Evolutionary conservation across 345 rosid species (phyloP), one percentile per base, ranked within the genome.

Genomic region (Citrus mangshanensis): DNA sequence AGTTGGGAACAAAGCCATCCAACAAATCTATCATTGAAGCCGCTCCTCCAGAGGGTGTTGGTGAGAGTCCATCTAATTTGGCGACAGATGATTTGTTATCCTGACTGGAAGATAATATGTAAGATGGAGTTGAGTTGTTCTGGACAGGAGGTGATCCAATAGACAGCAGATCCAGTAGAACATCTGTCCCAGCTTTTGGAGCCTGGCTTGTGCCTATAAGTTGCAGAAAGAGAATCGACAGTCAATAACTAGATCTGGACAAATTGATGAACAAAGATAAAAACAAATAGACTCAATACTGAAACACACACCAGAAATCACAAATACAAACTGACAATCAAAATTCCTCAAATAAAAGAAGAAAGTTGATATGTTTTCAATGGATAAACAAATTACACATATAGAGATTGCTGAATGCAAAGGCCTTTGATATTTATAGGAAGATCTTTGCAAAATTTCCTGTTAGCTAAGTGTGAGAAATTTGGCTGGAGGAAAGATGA

Each of bases 141-240:
- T 88, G 96, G 49, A 79, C 85, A n/a, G 91, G 88, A 74, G 93
- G 82, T 42, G 92, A 81, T 84, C 98, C 98, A 79, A 94, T 89
- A 62, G 99, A 96, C 87, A 94, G 82, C 77, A 94, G 91, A 91
- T 93, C 98, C 78, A 94, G 81, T 75, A 96, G 91, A 79, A 87
- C 90, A 87, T 96, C 97, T 40, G 97, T 81, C 73, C 93, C 91
- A 30, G 90, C 90, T 82, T 86, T 95, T 74, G 94, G 88, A 84
- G 91, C 88, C 81, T 87, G 92, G 77, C 72, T 86, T 75, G 84
- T 64, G 64, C 88, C 98, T 92, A 68, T 68, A 79, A 74, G 40
- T 60, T 32, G 40, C 34, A 24, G 21, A 62, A 62, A 28, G 32
- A 70, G 32, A 46, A 75, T 35, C 9, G 4, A 24, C 30, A 54